Conservation (phyloP, 2,329 filamentous ascomycete genomes). For the Epichloe uncinata region DNA sequence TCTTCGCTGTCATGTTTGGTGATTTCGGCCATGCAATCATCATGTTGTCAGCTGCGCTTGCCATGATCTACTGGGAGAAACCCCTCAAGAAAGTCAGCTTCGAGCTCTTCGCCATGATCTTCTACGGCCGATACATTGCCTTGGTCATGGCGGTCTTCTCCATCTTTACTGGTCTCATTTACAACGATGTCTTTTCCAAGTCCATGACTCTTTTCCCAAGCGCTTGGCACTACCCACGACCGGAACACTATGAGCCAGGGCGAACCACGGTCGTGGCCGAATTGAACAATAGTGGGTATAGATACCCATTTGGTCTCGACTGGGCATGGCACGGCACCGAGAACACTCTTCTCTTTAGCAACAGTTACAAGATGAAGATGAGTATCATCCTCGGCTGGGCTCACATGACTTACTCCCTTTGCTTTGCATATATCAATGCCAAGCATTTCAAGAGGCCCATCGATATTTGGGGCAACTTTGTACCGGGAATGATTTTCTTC, state of each 20-base stretch:
- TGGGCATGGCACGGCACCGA: conserved; percentile 95
- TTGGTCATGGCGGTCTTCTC: conserved; percentile 97
- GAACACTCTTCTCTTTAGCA: conserved; percentile 88
- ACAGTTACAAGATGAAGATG: conserved; percentile 99
- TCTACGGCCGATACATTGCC: conserved; percentile 97
- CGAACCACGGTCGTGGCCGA: conserved; percentile 50
- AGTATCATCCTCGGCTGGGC: conserved; percentile 94
- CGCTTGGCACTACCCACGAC: conserved; percentile 71
- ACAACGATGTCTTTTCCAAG: conserved; percentile 95
- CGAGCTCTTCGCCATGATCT: conserved; percentile 95
- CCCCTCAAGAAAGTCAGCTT: conserved; percentile 83
- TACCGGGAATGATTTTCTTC: conserved; percentile 99
- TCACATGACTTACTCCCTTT: conserved; percentile 97
- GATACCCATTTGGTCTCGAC: conserved; percentile 91
- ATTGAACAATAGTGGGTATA: conserved; percentile 56
- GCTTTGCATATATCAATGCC: conserved; percentile 84
- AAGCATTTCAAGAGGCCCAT: conserved; percentile 89
- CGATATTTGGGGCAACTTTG: conserved; percentile 94
- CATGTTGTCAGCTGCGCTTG: conserved; percentile 69
- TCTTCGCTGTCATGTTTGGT: conserved; percentile 99
- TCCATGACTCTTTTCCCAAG: conserved; percentile 79
- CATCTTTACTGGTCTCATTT: conserved; percentile 91
- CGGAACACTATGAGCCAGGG: conserved; percentile 51
- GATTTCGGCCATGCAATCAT: conserved; percentile 89
- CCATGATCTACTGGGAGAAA: conserved; percentile 97